Conservation (phyloP, 164 flowering plant species). For the Hamamelis virginiana region DNA sequence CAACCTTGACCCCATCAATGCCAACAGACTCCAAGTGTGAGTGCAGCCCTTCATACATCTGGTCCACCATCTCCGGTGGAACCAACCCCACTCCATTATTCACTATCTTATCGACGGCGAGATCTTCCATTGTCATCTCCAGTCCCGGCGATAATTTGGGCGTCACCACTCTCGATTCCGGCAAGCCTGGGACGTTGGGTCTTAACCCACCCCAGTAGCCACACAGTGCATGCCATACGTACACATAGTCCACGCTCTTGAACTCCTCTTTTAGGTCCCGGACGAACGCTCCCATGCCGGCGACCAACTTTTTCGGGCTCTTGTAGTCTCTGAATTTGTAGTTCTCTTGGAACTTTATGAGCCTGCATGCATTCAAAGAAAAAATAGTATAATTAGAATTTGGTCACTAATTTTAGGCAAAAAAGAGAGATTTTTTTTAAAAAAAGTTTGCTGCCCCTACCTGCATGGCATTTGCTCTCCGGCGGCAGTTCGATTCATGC, state of each 20-base stretch:
- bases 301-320: slow-evolving; percentile 13
- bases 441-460: too few relatives aligned
- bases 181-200: slow-evolving; percentile 54
- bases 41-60: slow-evolving; percentile 81
- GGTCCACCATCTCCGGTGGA: slow-evolving; percentile 60
- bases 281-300: slow-evolving; percentile 74
- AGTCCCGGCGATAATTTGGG: slow-evolving; percentile 67
- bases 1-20: slow-evolving; percentile 88
- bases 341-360: slow-evolving; percentile 40
- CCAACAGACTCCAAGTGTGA: slow-evolving; percentile 72
- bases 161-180: slow-evolving; percentile 41
- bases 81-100: slow-evolving; percentile 74
- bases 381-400: too few relatives aligned
- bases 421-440: too few relatives aligned
- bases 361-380: too few relatives aligned
- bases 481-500: slow-evolving; percentile 39
- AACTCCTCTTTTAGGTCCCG: slow-evolving; percentile 67
- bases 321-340: slow-evolving; percentile 44
- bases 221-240: slow-evolving; percentile 93
- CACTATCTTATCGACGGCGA: slow-evolving; percentile 86
- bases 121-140: slow-evolving; percentile 82
- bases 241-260: slow-evolving; percentile 64
- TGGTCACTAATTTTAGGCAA: too few relatives aligned
- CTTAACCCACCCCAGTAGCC: slow-evolving; percentile 93
- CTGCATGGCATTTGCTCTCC: slow-evolving; percentile 67